Base-by-base conservation (phyloP, 768 basidiomycete genomes). In the Cyclocybe cylindracea region DNA sequence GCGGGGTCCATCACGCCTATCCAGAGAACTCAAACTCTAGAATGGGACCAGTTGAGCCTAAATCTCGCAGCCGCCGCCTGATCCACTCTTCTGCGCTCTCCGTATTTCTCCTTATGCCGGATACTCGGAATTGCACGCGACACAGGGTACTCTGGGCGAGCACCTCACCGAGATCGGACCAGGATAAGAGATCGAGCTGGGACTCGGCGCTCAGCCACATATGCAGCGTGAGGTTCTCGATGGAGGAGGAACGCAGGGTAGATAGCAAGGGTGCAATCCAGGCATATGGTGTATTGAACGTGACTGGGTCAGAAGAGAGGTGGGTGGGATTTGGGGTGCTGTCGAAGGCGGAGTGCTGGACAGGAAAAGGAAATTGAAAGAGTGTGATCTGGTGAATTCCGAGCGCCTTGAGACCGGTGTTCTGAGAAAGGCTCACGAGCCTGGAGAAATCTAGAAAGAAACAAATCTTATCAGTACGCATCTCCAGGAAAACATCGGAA, bases 161-260 rank as follows among this genome's bases (percentile, higher is more conserved):
- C 10, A 68, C 44, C 0, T 24, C 18, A 18, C 51, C 61, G 37
- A 73, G 45, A n/a, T 46, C 53, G 11, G 39, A 10, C 72, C 73
- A 73, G 43, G 70, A 60, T 36, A 73, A 54, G 37, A 56, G 37
- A 44, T 70, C 64, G 10, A 73, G 61, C 49, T 73, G 68, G 11
- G 40, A 39, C 54, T 72, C 68, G 13, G 60, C 55, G 29, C 69
- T 69, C 39, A 75, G 52, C 70, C 71, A 73, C 7, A 73, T 54
- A 44, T 60, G 49, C 37, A 72, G 62, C 31, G 54, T 53, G 10
- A 70, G 51, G 36, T 57, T 51, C n/a, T 46, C 39, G 10, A 71
- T 31, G 7, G 44, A 44, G 29, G 44, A 39, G 9, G 68, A 65
- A 38, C 38, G 53, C 24, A 66, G 55, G 31, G 60, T 62, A 4